Conservation (phyloP, 345 rosid species). For the Eucalyptus erythrocorys region DNA sequence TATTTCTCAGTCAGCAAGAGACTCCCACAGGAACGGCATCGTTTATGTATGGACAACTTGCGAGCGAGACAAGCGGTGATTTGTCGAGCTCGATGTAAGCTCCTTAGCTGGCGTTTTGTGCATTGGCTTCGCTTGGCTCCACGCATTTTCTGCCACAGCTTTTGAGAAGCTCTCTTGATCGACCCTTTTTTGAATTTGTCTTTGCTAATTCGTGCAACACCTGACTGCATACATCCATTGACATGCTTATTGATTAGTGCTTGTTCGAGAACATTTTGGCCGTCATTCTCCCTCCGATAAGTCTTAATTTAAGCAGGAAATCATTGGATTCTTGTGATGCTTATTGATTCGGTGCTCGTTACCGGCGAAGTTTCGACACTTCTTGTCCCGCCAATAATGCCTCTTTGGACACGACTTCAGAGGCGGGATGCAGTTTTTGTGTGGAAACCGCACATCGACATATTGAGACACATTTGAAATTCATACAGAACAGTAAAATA, state of each 20-base stretch:
- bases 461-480: rapidly evolving
- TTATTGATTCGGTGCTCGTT: background rate
- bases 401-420: background rate
- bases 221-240: background rate
- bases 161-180: background rate
- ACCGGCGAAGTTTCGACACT: background rate
- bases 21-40: background rate
- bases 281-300: background rate
- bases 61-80: slow-evolving; percentile 1
- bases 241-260: background rate
- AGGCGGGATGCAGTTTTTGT: background rate
- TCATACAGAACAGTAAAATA: background rate
- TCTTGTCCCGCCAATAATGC: background rate
- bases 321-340: background rate
- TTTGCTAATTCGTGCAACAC: background rate
- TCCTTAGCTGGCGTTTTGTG: slow-evolving; percentile 9
- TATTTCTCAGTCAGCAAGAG: background rate
- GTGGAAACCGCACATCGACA: background rate
- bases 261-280: background rate
- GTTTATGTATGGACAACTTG: background rate
- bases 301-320: background rate
- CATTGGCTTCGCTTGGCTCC: background rate
- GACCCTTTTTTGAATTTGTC: background rate
- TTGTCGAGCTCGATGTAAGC: slow-evolving; percentile 44
- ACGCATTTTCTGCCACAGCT: background rate